A percentile compares a stretch with the other conserved stretches of the same genome.
Evolutionary conservation across 495 filamentous ascomycete genomes (phyloP).

Genomic region (Haplographium delicatum): DNA sequence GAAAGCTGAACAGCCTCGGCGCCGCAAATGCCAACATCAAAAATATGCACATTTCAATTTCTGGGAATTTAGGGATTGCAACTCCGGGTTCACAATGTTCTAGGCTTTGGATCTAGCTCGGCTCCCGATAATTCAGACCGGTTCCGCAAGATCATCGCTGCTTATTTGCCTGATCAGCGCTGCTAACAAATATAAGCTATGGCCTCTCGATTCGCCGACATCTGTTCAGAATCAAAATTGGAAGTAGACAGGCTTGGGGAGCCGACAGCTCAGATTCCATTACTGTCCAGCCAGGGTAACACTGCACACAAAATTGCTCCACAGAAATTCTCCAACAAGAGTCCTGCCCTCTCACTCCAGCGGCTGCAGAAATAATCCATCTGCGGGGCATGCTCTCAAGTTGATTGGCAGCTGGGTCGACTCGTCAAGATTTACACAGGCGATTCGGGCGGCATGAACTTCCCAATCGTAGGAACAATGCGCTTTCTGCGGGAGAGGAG

Average conservation of each 20-base stretch:
- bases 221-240: slow-evolving; percentile 8
- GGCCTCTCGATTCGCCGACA: slow-evolving; percentile 9
- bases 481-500: neutral
- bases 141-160: slow-evolving; percentile 19
- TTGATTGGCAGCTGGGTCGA: slow-evolving; percentile 7
- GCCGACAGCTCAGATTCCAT: neutral
- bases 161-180: slow-evolving; percentile 20
- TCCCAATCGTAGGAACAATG: neutral
- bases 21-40: no score
- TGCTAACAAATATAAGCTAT: slow-evolving; percentile 2
- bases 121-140: slow-evolving; percentile 13
- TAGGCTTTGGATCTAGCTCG: slow-evolving; percentile 1
- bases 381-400: neutral
- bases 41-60: no score
- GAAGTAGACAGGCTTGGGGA: no score
- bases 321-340: slow-evolving; percentile 6
- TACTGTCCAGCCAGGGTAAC: neutral
- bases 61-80: no score
- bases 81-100: neutral
- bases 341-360: slow-evolving; percentile 1
- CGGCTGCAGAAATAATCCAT: slow-evolving; percentile 3
- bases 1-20: neutral
- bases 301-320: slow-evolving; percentile 5
- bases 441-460: neutral
- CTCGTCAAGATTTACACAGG: neutral